Conservation (phyloP, 1,284 basidiomycete genomes). For the Xerocomus subilludens region DNA sequence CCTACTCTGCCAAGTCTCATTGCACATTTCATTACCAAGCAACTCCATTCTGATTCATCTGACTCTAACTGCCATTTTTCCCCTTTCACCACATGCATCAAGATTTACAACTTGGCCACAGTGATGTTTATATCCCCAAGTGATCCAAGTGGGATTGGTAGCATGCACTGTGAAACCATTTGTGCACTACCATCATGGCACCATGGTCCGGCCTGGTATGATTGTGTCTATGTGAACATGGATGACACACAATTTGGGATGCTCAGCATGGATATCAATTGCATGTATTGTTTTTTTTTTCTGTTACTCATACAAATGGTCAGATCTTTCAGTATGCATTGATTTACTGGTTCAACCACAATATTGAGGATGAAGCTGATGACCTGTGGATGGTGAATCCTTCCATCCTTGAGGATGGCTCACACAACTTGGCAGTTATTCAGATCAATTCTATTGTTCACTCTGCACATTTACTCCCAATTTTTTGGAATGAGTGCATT, state of each 20-base stretch:
- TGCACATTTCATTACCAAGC: neutral
- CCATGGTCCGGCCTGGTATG: neutral
- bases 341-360: neutral
- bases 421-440: too few species aligned
- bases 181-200: neutral
- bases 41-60: neutral
- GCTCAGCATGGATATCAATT: neutral
- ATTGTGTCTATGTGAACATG: neutral
- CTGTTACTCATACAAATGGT: neutral
- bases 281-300: constrained; percentile 4
- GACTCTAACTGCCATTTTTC: too few species aligned
- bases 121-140: constrained; percentile 1
- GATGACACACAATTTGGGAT: neutral
- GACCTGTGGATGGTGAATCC: neutral
- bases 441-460: too few species aligned
- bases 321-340: neutral
- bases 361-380: neutral
- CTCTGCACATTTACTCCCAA: too few species aligned
- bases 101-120: constrained; percentile 2
- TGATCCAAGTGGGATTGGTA: neutral
- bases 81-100: too few species aligned
- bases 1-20: neutral
- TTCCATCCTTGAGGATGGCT: neutral
- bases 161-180: constrained; percentile 1
- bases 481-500: too few species aligned